These are phyloP conservation scores for Coniochaeta hoffmannii DNA, from an alignment of 2,329 filamentous ascomycete genomes.

Conservation along the genomic window DNA sequence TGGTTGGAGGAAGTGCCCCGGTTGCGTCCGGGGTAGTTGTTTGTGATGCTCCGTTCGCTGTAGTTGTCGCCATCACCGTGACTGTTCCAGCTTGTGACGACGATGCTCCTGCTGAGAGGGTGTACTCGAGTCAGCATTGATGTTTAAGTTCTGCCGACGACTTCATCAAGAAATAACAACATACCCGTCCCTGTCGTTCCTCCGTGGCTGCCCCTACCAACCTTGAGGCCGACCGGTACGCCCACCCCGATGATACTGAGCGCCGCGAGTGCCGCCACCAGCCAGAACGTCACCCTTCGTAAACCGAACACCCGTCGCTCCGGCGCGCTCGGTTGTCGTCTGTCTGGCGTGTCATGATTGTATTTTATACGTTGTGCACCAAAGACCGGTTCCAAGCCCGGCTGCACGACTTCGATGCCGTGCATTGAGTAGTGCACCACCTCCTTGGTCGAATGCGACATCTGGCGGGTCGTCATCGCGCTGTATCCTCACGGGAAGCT, in stretches of 20 bases:
- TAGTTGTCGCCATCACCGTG: background rate
- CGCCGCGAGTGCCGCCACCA: background rate
- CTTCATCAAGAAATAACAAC: background rate
- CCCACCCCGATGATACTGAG: background rate
- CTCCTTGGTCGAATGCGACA: background rate
- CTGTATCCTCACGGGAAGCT: too few relatives aligned
- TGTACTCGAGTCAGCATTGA: background rate
- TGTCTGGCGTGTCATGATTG: background rate
- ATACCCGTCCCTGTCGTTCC: background rate
- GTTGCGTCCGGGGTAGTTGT: background rate
- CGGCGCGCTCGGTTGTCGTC: too few relatives aligned
- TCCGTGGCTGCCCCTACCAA: background rate
- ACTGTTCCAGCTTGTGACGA: background rate
- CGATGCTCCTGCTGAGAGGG: background rate
- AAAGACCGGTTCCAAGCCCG: conserved; percentile 1
- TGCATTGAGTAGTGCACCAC: background rate
- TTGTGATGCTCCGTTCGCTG: background rate
- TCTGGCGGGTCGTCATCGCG: background rate
- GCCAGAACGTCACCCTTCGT: conserved; percentile 1
- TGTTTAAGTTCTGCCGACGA: background rate
- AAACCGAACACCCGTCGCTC: background rate
- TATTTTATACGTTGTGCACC: background rate
- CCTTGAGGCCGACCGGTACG: background rate
- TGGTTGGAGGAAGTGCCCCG: background rate
- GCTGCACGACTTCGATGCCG: background rate